A percentile compares a stretch with the other conserved stretches of the same genome.
These are phyloP conservation scores for Taiozyma onychis DNA, from an alignment of 1,139 yeast species.

Conservation along the genomic window DNA sequence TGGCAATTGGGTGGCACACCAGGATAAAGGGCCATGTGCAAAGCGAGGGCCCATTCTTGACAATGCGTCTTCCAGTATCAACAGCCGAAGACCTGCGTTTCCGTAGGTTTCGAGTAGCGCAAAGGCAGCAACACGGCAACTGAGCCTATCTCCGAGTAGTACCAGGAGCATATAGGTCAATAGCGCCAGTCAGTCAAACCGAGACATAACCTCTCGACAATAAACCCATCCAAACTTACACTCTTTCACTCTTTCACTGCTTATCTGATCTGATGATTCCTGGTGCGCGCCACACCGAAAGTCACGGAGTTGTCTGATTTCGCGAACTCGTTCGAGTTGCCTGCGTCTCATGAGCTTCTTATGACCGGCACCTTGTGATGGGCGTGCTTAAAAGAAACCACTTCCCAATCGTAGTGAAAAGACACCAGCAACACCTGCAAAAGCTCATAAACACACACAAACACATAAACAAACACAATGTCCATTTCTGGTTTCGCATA, in stretches of 20 bases:
- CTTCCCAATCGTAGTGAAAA: background rate
- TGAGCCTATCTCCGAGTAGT: conserved; percentile 5
- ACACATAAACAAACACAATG: conserved; percentile 9
- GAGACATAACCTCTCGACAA: too few species aligned
- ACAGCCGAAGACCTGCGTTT: background rate
- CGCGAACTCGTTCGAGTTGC: background rate
- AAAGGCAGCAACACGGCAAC: conserved; percentile 2
- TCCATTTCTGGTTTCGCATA: conserved; percentile 37
- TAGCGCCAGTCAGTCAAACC: too few species aligned
- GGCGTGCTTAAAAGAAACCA: background rate
- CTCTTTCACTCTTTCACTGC: background rate
- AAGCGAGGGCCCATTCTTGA: background rate
- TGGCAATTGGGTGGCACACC: conserved; percentile 5
- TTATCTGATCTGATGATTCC: background rate
- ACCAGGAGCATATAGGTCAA: conserved; percentile 5
- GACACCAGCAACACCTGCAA: background rate
- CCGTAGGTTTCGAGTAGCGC: conserved; percentile 3
- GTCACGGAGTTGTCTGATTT: background rate
- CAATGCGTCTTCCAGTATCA: conserved; percentile 1
- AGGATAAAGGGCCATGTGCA: conserved; percentile 7
- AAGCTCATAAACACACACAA: background rate
- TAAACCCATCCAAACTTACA: too few species aligned
- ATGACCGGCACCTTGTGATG: background rate
- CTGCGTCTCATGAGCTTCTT: background rate
- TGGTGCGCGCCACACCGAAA: background rate